These are phyloP conservation scores for Parascedosporium putredinis DNA, from an alignment of 2,329 filamentous ascomycete species.

Conservation along the genomic window DNA sequence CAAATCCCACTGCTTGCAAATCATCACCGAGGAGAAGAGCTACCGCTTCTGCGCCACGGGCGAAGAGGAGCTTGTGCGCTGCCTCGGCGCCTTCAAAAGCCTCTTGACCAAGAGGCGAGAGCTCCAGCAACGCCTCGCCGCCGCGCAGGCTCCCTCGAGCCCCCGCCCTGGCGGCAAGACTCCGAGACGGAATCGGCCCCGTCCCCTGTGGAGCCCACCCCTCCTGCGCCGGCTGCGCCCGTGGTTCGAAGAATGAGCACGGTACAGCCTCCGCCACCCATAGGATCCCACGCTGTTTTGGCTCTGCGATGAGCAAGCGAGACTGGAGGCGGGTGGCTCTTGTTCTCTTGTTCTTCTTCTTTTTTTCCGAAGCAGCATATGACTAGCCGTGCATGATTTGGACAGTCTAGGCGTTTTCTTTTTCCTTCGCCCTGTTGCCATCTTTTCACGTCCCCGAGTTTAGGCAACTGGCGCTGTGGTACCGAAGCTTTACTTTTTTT, in stretches of 20 bases:
- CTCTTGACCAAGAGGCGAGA: slow-evolving; percentile 62
- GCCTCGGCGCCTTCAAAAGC: slow-evolving; percentile 86
- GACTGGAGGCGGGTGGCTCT: too few species aligned
- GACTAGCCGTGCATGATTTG: too few species aligned
- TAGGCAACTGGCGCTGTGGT: neutral
- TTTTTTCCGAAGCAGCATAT: neutral
- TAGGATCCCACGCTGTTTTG: neutral
- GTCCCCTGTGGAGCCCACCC: neutral
- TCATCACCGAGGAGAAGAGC: slow-evolving; percentile 86
- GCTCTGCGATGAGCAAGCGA: neutral
- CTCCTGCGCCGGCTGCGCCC: neutral
- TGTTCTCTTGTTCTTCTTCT: neutral
- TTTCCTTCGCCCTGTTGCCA: neutral
- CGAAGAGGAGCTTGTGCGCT: slow-evolving; percentile 74
- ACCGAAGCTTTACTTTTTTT: too few species aligned
- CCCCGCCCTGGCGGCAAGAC: neutral
- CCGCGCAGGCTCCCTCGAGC: slow-evolving; percentile 9
- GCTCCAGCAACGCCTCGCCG: slow-evolving; percentile 38
- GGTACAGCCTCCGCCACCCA: neutral
- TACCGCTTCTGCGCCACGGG: slow-evolving; percentile 67
- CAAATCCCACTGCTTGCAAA: slow-evolving; percentile 79
- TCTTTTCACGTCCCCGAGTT: neutral
- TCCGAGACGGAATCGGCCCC: neutral
- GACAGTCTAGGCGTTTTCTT: neutral
- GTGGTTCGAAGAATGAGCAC: neutral